Conservation (phyloP, 257 asterid species). For the Solanum boliviense region DNA sequence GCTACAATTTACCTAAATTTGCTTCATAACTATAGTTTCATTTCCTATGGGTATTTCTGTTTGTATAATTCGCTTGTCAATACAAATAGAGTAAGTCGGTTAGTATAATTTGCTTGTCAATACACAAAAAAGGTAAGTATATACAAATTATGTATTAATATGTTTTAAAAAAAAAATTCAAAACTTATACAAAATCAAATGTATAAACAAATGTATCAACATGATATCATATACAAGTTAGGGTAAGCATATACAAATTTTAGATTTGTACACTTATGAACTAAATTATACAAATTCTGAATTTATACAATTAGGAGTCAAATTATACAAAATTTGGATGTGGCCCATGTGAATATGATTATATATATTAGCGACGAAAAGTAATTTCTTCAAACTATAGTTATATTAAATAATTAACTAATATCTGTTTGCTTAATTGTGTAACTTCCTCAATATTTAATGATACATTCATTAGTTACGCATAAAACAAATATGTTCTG, state of each 20-base stretch:
- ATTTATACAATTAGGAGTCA: background rate
- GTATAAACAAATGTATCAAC: background rate
- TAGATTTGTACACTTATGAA: background rate
- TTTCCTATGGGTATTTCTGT: background rate
- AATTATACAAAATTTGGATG: too few relatives aligned
- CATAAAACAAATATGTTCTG: too few relatives aligned
- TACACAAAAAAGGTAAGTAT: background rate
- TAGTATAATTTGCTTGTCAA: background rate
- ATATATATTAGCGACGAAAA: background rate
- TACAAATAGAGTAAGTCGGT: background rate
- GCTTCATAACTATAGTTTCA: background rate
- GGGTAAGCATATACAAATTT: background rate
- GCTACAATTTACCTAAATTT: background rate
- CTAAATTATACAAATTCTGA: background rate
- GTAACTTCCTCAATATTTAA: too few relatives aligned
- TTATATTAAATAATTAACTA: too few relatives aligned
- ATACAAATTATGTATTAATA: background rate
- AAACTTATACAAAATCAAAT: background rate
- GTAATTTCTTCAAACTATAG: too few relatives aligned
- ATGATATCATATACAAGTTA: background rate
- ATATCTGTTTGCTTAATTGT: too few relatives aligned
- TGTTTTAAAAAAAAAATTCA: background rate
- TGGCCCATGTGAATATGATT: background rate
- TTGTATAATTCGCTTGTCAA: background rate
- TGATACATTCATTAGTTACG: too few relatives aligned